Conservation (phyloP, 2,329 filamentous ascomycete species). For the Arthrobotrys conoides region DNA sequence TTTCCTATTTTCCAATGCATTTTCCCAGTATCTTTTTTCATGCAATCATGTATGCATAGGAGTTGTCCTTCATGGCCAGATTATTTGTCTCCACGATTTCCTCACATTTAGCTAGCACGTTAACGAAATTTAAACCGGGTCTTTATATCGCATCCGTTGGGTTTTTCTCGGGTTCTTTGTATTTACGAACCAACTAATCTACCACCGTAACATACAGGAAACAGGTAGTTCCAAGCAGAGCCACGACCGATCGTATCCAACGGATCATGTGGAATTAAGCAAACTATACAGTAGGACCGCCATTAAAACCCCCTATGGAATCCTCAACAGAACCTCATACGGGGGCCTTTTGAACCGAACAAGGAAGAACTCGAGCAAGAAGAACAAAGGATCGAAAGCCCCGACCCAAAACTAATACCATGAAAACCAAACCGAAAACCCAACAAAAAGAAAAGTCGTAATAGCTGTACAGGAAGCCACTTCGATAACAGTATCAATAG, state of each 20-base stretch:
- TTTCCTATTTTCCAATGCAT: not conserved
- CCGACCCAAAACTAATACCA: conserved; percentile 2
- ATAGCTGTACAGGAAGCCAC: conserved; percentile 1
- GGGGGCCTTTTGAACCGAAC: not conserved
- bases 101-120: conserved; percentile 16
- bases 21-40: not conserved
- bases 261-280: not conserved
- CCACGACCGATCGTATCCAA: not conserved
- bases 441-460: not conserved
- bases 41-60: conserved; percentile 33
- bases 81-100: conserved; percentile 17
- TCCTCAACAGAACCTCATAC: too few species aligned
- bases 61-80: conserved; percentile 37
- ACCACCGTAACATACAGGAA: not conserved
- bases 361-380: conserved; percentile 1
- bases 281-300: not conserved
- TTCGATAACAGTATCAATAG: not conserved
- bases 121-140: conserved; percentile 5
- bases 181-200: not conserved
- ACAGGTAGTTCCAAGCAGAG: not conserved
- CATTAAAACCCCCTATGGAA: not conserved
- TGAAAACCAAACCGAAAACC: conserved; percentile 3
- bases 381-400: not conserved
- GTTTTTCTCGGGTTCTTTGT: not conserved
- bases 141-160: not conserved